Evolutionary conservation across 495 filamentous ascomycete species (phyloP), one percentile per base, ranked within the genome.

Genomic region (Tuber microsphaerosporum): DNA sequence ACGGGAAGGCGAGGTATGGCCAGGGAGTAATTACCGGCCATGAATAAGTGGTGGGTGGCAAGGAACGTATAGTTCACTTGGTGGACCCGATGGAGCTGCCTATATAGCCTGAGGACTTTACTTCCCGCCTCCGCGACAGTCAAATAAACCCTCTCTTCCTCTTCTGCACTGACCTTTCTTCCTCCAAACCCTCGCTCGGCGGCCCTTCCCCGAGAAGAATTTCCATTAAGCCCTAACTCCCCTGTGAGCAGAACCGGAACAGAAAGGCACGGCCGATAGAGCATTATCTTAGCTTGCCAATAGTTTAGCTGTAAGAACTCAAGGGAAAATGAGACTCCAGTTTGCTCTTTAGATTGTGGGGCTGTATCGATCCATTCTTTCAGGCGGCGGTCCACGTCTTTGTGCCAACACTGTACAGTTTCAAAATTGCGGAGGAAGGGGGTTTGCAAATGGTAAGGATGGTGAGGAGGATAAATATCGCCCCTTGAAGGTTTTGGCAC

Each of bases 201-300:
- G 14, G 78, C 81, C 26, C 78, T 73, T 43, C 81, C 82, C 26
- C 74, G 75, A 3, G 72, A 56, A 73, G 75, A 79, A 2, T 79
- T 69, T 46, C 76, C 71, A 56, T 45, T 74, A 10, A 75, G 76
- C 37, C 81, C 79, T 10, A 83, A 87, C 84, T 97, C 93, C 34
- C 90, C 90, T 69, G 93, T 92, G 73, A 97, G 88, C 75, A 92
- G 87, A 7, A 91, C 89, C 19, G 94, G 94, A n/a, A 94, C 92
- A 31, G 92, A 92, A 70, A 98, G 85, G 81, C 92, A 94, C 80
- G 97, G 94, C 73, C 94, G 88, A 83, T 97, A 98, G 5, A 98
- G 88, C 92, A 97, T 92, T 77, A 98, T 96, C 73, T 97, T 89
- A n/a, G 93, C 92, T 83, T 98, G 94, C 93, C 94, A 98, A 83